Base-by-base conservation (phyloP, 2,329 filamentous ascomycete genomes). In the Pseudogymnoascus sp. region DNA sequence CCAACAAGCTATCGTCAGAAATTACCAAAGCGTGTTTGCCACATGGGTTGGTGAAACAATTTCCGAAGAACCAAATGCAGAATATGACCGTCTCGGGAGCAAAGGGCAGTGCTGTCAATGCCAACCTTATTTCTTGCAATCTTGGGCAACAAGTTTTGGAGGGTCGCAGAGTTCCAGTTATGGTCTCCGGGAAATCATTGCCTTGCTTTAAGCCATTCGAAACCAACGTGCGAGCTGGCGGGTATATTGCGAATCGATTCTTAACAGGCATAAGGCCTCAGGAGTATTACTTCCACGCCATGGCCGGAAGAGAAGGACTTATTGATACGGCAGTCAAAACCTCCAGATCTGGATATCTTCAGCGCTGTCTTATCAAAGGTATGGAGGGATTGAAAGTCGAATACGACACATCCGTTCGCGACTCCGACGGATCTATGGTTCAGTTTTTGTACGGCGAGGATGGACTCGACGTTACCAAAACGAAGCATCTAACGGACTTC, bases 311-410 rank as follows among this genome's bases (percentile, higher is more conserved):
- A 78, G 96, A 99, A 82, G 95, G 95, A 81, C 80, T 99, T 68
- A 99, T 99, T 73, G 95, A 99, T 83, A 99, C 95, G 19, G 95
- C 95, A 67, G 95, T 99, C 75, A 99, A 99, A 79, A 99, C 95
- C 1, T 96, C 93, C 9, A 88, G 95, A 73, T 97, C 95, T 28
- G 96, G 95, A 65, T 99, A 99, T 74, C 81, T 99, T 61, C 95
- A 99, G 75, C 84, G 96, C 73, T 99, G 95, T 82, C 83, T 99
- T 67, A 96, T 99, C 79, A 99, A 99, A 79, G 95, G 95, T 66
- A 96, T 99, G 89, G 95, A 99, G 76, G 95, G 95, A 3, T 81
- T 97, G 47, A 89, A 87, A 70, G 92, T 96, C 1, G 87, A 93
- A 66, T 97, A 99, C 74, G 95, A 99, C 72, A 93, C 88, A 8